Base-by-base conservation (phyloP, 306 rosid species). In the Citrullus mucosospermus region DNA sequence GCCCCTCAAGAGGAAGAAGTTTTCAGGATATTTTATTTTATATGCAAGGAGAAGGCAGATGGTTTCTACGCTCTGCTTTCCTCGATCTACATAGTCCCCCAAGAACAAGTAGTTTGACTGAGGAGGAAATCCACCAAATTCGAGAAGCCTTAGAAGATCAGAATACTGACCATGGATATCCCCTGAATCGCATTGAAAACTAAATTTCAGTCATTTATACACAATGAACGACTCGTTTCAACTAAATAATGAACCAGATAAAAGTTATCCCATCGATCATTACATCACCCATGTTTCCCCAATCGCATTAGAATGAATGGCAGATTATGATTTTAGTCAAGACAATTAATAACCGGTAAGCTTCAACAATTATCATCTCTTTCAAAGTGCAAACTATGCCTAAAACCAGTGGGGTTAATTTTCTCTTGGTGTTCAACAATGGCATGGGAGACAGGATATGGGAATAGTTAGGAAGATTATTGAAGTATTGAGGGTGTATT, bases 31-130 rank as follows among this genome's bases (percentile, higher is more conserved):
- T 76, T 87, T 90, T 58, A 92, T 91, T 86, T 95, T 95, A 56
- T 87, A 94, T 30, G 98, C 92, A 46, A 94, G 91, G 79, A 94
- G 98, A 69, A 94, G 98, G 80, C 96, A 94, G 59, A 94, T 92
- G 39, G 96, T 89, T 84, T 93, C 98, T 43, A 93, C 73, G 80
- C 97, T 87, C 79, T 92, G 97, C 82, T 90, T 93, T 50, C 98
- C 98, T 3, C 96, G 94, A 82, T 93, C 98, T 54, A 92, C 98
- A 50, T 93, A 94, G 79, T 94, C 98, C 28, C 98, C 97, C 70
- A 94, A 77, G 58, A 92, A 94, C 61, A 94, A 81, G 84, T 94
- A 90, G 83, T 94, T 89, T 36, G 96, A 90, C 46, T 85, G 89
- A 70, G 98, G 96, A 30, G 98, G 98, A 0, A 87, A 85, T 85